These are phyloP conservation scores for Funneliformis caledonium DNA, from an alignment of 371 early-diverging fungal species.

Conservation along the genomic window DNA sequence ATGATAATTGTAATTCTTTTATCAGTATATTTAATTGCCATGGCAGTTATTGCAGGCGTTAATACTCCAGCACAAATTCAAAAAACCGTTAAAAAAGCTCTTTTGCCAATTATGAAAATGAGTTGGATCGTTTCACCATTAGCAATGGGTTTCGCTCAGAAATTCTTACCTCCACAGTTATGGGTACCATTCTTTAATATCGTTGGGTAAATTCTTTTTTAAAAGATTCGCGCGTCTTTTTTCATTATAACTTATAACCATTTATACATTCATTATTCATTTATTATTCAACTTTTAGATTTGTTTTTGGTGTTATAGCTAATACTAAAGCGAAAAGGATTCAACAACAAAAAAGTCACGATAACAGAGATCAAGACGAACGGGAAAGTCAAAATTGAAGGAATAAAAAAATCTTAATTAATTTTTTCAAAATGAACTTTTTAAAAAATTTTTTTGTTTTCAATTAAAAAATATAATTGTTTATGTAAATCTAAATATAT, in stretches of 20 bases:
- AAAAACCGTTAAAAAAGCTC: constrained; percentile 59
- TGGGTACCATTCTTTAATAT: constrained; percentile 94
- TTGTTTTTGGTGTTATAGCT: constrained; percentile 29
- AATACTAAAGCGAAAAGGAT: constrained; percentile 33
- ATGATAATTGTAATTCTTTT: neutral
- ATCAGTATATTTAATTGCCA: constrained; percentile 79
- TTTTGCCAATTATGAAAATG: constrained; percentile 79
- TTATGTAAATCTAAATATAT: too few relatives aligned
- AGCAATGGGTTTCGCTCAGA: constrained; percentile 77
- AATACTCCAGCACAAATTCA: constrained; percentile 57
- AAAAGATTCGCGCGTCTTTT: neutral
- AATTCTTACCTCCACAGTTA: constrained; percentile 70
- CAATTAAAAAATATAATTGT: too few relatives aligned
- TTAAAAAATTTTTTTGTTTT: too few relatives aligned
- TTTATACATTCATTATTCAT: neutral
- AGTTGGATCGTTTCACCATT: constrained; percentile 83
- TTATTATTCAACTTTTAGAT: neutral
- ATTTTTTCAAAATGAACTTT: too few relatives aligned
- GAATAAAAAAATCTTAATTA: too few relatives aligned
- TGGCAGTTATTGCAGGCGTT: constrained; percentile 81
- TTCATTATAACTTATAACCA: neutral
- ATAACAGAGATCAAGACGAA: neutral
- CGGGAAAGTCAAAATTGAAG: neutral
- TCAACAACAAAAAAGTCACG: constrained; percentile 12
- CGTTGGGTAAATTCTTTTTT: constrained; percentile 78